These are phyloP conservation scores for Urtica urens DNA, from an alignment of 306 rosid species.

Conservation along the genomic window DNA sequence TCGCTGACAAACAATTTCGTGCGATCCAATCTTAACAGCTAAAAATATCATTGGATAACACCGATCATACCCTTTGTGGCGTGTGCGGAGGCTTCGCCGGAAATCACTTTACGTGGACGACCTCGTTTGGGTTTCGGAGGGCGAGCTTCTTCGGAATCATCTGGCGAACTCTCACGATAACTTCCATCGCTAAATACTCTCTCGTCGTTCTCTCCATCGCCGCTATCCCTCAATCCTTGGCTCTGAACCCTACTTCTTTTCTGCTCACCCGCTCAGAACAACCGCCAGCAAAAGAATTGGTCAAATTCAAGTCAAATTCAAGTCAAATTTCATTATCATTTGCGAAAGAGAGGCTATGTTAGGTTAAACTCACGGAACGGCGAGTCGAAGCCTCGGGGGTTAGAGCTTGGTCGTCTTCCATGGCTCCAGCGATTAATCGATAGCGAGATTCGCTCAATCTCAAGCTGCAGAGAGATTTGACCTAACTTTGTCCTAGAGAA, in stretches of 20 bases:
- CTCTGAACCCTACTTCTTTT: slow-evolving; percentile 56
- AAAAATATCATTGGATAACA: slow-evolving; percentile 1
- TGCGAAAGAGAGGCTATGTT: not conserved
- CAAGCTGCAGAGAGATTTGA: not conserved
- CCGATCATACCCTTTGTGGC: slow-evolving; percentile 53
- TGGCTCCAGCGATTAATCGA: slow-evolving; percentile 19
- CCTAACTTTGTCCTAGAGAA: not conserved
- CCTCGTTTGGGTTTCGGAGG: slow-evolving; percentile 46
- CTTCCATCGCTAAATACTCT: slow-evolving; percentile 33
- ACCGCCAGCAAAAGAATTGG: slow-evolving; percentile 22
- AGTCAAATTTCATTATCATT: no score
- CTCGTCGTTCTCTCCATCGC: slow-evolving; percentile 23
- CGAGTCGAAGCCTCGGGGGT: slow-evolving; percentile 42
- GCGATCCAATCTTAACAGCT: no score
- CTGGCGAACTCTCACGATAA: slow-evolving; percentile 72
- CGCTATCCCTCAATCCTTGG: slow-evolving; percentile 13
- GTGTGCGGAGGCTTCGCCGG: slow-evolving; percentile 21
- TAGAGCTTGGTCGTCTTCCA: slow-evolving; percentile 58
- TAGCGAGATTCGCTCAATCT: slow-evolving; percentile 13
- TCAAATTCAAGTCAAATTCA: slow-evolving; percentile 6
- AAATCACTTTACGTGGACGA: slow-evolving; percentile 44
- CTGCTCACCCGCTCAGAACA: slow-evolving; percentile 37
- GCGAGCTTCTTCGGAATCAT: slow-evolving; percentile 47
- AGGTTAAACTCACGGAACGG: slow-evolving; percentile 44
- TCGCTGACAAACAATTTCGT: no score